phyloP scores from a whole-genome alignment of 1,139 yeast genomes.

The Starmera stellimalicola region DNA sequence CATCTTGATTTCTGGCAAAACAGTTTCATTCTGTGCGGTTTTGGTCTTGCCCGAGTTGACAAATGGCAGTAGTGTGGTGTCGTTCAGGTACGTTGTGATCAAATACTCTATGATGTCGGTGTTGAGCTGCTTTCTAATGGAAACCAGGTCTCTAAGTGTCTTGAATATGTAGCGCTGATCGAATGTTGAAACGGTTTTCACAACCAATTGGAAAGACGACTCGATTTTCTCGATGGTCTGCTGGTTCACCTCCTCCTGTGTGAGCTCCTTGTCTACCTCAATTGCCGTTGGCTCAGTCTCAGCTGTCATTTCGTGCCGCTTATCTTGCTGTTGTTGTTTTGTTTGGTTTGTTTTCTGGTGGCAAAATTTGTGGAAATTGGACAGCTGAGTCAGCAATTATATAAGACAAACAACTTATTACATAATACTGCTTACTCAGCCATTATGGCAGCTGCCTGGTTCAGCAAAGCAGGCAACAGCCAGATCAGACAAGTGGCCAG shows the following conservation, averaged over 20 bases:
- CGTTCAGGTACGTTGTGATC: conserved; percentile 45
- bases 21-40: conserved; percentile 23
- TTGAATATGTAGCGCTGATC: conserved; percentile 86
- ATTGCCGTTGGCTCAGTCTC: conserved; percentile 3
- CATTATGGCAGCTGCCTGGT: no score
- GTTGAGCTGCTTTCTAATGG: conserved; percentile 57
- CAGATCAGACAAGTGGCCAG: no score
- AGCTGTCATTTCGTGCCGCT: conserved; percentile 13
- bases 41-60: conserved; percentile 20
- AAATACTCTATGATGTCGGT: conserved; percentile 44
- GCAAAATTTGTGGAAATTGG: neutral
- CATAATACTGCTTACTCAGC: no score
- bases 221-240: conserved; percentile 21
- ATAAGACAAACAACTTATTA: no score
- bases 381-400: no score
- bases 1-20: conserved; percentile 73
- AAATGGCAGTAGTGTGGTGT: conserved; percentile 33
- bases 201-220: conserved; percentile 22
- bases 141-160: conserved; percentile 75
- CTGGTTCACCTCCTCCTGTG: conserved; percentile 20
- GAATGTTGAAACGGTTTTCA: conserved; percentile 65
- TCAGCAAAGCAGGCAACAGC: no score
- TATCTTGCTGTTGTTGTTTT: conserved; percentile 6
- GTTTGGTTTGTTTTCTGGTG: neutral
- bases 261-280: conserved; percentile 15